Evolutionary conservation across 202 grass and related monocot genomes (phyloP).

Genomic region (Setaria viridis): DNA sequence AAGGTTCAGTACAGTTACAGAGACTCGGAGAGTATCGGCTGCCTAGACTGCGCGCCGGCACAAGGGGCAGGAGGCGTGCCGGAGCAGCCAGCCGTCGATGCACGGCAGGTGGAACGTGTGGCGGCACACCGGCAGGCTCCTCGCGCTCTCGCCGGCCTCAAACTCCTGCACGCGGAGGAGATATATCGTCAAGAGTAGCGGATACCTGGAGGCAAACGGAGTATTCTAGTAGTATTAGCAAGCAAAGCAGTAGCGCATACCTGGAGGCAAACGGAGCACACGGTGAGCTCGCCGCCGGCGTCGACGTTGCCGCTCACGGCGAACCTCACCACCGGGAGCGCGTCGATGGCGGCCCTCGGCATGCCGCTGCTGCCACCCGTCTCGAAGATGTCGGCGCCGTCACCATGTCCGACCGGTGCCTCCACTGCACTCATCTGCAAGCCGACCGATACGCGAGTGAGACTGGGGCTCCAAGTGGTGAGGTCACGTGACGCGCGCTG

Average conservation of each 20-base stretch:
- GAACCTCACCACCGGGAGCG: slow-evolving; percentile 59
- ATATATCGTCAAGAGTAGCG: background rate
- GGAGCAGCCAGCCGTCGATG: slow-evolving; percentile 70
- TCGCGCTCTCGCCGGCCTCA: slow-evolving; percentile 52
- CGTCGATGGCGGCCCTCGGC: slow-evolving; percentile 55
- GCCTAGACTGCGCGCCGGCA: slow-evolving; percentile 55
- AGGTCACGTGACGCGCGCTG: background rate
- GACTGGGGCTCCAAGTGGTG: background rate
- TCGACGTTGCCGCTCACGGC: slow-evolving; percentile 28
- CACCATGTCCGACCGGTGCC: slow-evolving; percentile 11
- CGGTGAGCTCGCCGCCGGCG: slow-evolving; percentile 44
- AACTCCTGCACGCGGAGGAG: slow-evolving; percentile 53
- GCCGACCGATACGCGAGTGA: background rate
- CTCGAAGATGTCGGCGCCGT: slow-evolving; percentile 53
- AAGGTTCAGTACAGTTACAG: background rate
- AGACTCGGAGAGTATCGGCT: background rate
- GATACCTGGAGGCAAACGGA: slow-evolving; percentile 53
- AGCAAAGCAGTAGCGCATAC: slow-evolving; percentile 1
- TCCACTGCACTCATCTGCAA: slow-evolving; percentile 62
- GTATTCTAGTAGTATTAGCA: background rate
- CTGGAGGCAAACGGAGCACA: slow-evolving; percentile 54
- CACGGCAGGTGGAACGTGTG: slow-evolving; percentile 66
- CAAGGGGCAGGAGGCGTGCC: slow-evolving; percentile 61
- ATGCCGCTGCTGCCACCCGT: slow-evolving; percentile 51
- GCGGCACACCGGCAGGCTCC: slow-evolving; percentile 57